Conservation (phyloP, 2,329 filamentous ascomycete genomes). For the Uncinocarpus reesii region DNA sequence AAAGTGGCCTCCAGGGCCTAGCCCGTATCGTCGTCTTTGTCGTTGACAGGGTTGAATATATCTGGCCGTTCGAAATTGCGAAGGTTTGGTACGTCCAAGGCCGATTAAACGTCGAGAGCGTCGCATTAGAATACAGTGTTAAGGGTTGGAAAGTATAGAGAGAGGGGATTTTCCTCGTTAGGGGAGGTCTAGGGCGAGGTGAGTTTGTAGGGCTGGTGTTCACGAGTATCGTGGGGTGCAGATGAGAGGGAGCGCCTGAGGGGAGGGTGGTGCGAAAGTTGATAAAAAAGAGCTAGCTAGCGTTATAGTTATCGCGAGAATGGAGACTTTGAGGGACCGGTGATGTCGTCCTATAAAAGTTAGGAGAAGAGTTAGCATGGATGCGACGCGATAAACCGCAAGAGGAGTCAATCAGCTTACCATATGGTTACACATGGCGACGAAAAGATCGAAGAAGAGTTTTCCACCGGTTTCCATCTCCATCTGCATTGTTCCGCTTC, state of each 20-base stretch:
- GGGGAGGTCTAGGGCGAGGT: background rate
- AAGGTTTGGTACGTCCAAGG: background rate
- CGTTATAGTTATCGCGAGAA: conserved; percentile 16
- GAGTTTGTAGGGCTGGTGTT: background rate
- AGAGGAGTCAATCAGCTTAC: conserved; percentile 43
- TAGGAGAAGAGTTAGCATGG: conserved; percentile 8
- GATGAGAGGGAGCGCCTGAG: too few species aligned
- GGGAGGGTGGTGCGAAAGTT: too few species aligned
- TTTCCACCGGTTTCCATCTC: conserved; percentile 85
- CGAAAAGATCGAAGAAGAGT: conserved; percentile 88
- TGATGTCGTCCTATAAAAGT: conserved; percentile 22
- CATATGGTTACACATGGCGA: conserved; percentile 84
- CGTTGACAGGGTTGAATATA: background rate
- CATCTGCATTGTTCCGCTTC: conserved; percentile 87
- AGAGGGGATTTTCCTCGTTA: background rate
- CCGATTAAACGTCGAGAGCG: background rate
- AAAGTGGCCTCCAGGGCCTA: conserved; percentile 4
- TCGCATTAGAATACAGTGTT: background rate
- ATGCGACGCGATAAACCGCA: background rate
- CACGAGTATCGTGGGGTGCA: background rate
- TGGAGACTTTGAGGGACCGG: conserved; percentile 18
- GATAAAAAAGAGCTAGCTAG: background rate
- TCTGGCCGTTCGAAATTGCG: background rate
- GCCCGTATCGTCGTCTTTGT: background rate
- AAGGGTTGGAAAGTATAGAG: background rate